Base-by-base conservation (phyloP, 208 protist genomes). In the Trypanosoma vivax region DNA sequence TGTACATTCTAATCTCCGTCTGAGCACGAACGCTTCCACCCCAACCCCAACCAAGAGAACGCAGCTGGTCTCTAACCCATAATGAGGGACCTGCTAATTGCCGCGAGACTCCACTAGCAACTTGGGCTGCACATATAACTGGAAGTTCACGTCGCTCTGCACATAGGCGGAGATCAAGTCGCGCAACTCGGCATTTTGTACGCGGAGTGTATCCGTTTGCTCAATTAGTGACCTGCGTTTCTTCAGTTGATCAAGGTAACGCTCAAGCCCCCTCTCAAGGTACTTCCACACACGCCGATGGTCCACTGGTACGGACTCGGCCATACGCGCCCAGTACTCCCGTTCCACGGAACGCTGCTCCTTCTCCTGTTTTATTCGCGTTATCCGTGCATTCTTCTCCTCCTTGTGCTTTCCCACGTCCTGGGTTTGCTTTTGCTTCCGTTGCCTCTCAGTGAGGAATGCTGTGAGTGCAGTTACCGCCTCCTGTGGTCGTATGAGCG, bases 141-240 rank as follows among this genome's bases (percentile, higher is more conserved):
- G 74, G 43, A 94, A 91, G 62, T 97, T 97, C 49, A 97, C 80
- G 56, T 83, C 76, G 47, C 88, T 86, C 10, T 76, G 33, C 55
- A 97, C 66, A 67, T 98, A 98, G 64, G 96, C 75, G 33, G 74
- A 82, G 7, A 98, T 69, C 3, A 98, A 70, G 6, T 61, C 59
- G 39, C 83, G 69, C 24, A 98, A 83, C 73, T 98, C 93, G 23
- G 83, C 57, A 65, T 98, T 98, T 51, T 97, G 94, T 28, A 68
- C 62, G 10, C 86, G 79, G 5, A 98, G 67, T 31, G 76, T 75
- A 60, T 94, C 81, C 1, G 91, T 94, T 27, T 88, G 74, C 28
- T 70, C 62, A 45, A 98, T 92, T 21, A 96, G 61, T 16, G 50
- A 37, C 50, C 79, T 82, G 18, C 96, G 84, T 48, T 96, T 73